Evolutionary conservation across 2,329 filamentous ascomycete species (phyloP).

Genomic region (Alternaria atra): DNA sequence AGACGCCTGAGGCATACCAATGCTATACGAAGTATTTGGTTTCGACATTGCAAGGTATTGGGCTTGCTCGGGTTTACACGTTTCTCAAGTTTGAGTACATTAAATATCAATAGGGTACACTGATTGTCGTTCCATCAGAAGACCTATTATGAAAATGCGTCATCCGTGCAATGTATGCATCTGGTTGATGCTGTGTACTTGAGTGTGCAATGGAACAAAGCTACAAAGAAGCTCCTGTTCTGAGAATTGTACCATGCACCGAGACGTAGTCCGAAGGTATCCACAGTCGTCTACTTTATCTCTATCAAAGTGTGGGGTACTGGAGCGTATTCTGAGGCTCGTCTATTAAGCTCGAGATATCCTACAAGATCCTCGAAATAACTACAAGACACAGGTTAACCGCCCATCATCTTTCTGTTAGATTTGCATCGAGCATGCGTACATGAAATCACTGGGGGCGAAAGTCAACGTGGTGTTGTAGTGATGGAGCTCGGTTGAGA

Average conservation of each 20-base stretch:
- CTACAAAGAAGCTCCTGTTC: neutral
- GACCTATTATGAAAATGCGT: neutral
- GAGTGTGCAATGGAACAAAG: neutral
- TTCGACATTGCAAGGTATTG: neutral
- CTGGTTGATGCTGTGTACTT: neutral
- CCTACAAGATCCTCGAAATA: neutral
- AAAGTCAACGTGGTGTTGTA: constrained; percentile 2
- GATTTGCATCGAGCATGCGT: neutral
- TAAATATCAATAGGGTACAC: neutral
- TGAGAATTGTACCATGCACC: neutral
- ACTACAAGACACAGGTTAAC: neutral
- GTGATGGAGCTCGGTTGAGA: constrained; percentile 18
- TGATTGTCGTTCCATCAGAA: neutral
- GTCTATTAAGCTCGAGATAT: neutral
- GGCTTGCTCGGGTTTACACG: neutral
- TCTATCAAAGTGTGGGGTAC: constrained; percentile 7
- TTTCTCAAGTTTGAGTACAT: neutral
- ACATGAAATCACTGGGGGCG: neutral
- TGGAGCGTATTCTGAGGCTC: neutral
- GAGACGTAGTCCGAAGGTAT: constrained; percentile 1
- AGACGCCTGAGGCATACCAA: too few relatives aligned
- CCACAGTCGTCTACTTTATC: constrained; percentile 1
- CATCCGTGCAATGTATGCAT: neutral
- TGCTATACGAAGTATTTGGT: neutral
- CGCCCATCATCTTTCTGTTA: rapidly evolving